phyloP scores from a whole-genome alignment of 345 rosid genomes.

The Syzygium jambos region DNA sequence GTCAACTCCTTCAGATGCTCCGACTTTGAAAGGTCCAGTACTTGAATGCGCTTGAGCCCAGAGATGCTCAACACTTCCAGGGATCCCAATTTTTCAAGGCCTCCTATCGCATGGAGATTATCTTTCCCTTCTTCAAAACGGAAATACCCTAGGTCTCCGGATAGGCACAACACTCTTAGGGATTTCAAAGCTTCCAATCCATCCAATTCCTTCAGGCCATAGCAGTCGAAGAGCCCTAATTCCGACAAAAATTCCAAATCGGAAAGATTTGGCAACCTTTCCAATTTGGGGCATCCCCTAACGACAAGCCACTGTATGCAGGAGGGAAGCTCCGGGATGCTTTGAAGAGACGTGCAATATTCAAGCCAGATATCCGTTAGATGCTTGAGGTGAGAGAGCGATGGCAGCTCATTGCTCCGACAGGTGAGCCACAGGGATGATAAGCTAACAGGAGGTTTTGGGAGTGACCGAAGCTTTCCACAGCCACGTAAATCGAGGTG shows the following conservation, averaged over 20 bases:
- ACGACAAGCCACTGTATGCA: accelerated
- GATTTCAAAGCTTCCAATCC: too few species aligned
- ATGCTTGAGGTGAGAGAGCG: not conserved
- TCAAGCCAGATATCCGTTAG: accelerated
- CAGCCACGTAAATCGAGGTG: accelerated
- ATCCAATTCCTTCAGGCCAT: too few species aligned
- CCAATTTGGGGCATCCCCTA: accelerated
- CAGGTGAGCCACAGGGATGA: accelerated
- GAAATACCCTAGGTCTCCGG: accelerated
- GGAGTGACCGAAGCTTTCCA: accelerated
- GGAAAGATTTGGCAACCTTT: too few species aligned
- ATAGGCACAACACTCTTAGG: too few species aligned
- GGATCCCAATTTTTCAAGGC: too few species aligned
- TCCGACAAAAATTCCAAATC: accelerated
- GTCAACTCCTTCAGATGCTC: not conserved
- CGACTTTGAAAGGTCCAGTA: accelerated
- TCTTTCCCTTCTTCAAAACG: too few species aligned
- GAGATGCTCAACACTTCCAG: not conserved
- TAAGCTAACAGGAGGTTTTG: not conserved
- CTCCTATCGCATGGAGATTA: too few species aligned
- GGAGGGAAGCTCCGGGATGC: not conserved
- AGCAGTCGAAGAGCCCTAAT: too few species aligned
- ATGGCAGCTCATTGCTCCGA: not conserved
- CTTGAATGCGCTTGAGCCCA: not conserved
- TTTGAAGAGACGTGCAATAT: accelerated